Evolutionary conservation across 139 green algal genomes (phyloP), one percentile per base, ranked within the genome.

Genomic region (Edaphochlamys debaryana): DNA sequence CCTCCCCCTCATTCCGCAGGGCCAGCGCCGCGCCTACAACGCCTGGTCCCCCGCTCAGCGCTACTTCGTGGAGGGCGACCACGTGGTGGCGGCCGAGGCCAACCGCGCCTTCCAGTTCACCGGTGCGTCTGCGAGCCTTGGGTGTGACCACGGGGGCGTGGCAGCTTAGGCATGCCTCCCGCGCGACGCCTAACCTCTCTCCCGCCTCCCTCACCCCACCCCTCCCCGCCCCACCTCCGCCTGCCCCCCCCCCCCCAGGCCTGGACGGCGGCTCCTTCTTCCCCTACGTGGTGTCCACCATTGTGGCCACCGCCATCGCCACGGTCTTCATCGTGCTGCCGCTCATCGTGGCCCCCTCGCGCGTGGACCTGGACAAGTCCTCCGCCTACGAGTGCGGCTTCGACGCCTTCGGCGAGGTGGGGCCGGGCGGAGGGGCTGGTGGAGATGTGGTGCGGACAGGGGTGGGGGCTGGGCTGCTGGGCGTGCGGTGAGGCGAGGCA

Each of bases 11-110:
- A n/a, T n/a, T n/a, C 13, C 27, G 22, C 62, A 79, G 54, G 19
- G 50, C 20, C 78, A 80, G 79, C 50, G 20, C 45, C 79, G 85
- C 29, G 58, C 3, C 11, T 86, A 81, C 66, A 84, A 85, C 30
- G 72, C 85, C 19, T 89, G 70, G 68, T 85, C 82, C 4, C 87
- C 87, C 0, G 82, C 79, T 4, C 82, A 88, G 82, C 87, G 87
- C 37, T 91, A 91, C 87, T 91, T 88, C 69, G 87, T 91, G 66
- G 87, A 91, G 82, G 87, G 87, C 60, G 79, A 91, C 64, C 82
- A 90, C 66, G 87, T 90, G 42, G 69, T 90, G 6, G 25, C 73
- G 3, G 77, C 82, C 17, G 87, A 90, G 82, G 67, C 80, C 50
- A 88, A 87, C 87, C 82, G 87, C 67, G 79, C 78, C 15, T 84